These are phyloP conservation scores for Ogataea populi-albae DNA, from an alignment of 805 yeast genomes.

Conservation along the genomic window DNA sequence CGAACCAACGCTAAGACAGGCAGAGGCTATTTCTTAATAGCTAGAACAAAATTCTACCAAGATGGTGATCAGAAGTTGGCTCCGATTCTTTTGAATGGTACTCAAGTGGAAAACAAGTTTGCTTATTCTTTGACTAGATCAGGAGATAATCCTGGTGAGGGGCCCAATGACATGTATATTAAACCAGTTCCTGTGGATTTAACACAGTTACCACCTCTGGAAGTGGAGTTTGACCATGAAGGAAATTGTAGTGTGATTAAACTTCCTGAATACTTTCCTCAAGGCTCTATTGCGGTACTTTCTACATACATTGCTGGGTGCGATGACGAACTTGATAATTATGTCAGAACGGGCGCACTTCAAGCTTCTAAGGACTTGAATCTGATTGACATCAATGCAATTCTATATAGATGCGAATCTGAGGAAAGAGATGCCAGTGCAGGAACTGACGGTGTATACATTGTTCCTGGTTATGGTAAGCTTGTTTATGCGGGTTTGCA, in stretches of 20 bases:
- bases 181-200: constrained; percentile 67
- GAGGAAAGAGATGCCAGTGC: constrained; percentile 83
- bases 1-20: constrained; percentile 82
- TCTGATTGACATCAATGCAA: constrained; percentile 68
- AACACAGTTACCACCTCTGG: constrained; percentile 49
- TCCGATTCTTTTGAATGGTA: constrained; percentile 59
- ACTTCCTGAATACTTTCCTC: constrained; percentile 68
- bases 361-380: constrained; percentile 63
- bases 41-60: constrained; percentile 70
- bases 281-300: constrained; percentile 86
- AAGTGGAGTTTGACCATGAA: constrained; percentile 40
- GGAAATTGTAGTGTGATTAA: constrained; percentile 49
- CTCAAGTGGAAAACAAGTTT: constrained; percentile 54
- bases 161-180: constrained; percentile 40
- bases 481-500: constrained; percentile 87
- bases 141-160: constrained; percentile 46
- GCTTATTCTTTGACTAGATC: constrained; percentile 52
- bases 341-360: constrained; percentile 70
- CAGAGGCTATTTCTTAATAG: constrained; percentile 82
- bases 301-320: constrained; percentile 68
- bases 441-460: constrained; percentile 71
- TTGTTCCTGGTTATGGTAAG: constrained; percentile 69
- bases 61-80: constrained; percentile 51
- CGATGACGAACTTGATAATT: constrained; percentile 61
- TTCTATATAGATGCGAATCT: constrained; percentile 74